Evolutionary conservation across 139 green algal species (phyloP).

Genomic region (Astrephomene gubernaculifera): DNA sequence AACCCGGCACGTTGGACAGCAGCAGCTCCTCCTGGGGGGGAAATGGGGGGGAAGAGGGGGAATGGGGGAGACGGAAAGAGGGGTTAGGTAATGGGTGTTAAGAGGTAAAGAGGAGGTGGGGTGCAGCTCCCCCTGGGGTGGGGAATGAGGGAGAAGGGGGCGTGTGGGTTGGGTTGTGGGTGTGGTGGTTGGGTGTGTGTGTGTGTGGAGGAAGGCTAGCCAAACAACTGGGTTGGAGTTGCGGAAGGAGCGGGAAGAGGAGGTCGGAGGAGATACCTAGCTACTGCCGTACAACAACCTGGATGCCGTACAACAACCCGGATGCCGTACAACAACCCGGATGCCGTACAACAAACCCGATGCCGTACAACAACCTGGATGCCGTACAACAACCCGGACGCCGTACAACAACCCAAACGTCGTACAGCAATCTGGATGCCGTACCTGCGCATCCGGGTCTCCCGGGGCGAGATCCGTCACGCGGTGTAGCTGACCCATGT

Average conservation of each 20-base stretch:
- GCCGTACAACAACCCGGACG: neutral
- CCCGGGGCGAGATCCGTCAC: neutral
- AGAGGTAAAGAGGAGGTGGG: no score
- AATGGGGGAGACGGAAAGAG: neutral
- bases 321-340: neutral
- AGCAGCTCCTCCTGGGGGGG: slow-evolving; percentile 1
- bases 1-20: slow-evolving; percentile 6
- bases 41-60: neutral
- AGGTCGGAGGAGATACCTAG: neutral
- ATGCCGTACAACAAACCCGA: neutral
- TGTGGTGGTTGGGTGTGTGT: neutral
- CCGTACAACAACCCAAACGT: neutral
- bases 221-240: neutral
- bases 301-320: neutral
- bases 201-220: neutral
- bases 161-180: neutral
- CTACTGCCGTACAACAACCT: neutral
- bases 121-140: neutral
- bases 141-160: neutral
- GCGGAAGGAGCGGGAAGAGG: neutral
- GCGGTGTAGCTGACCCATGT: neutral
- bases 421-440: neutral
- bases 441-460: neutral
- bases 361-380: neutral
- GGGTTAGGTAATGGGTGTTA: no score